Conservation (phyloP, 2,329 filamentous ascomycete species). For the Diplodia seriata region DNA sequence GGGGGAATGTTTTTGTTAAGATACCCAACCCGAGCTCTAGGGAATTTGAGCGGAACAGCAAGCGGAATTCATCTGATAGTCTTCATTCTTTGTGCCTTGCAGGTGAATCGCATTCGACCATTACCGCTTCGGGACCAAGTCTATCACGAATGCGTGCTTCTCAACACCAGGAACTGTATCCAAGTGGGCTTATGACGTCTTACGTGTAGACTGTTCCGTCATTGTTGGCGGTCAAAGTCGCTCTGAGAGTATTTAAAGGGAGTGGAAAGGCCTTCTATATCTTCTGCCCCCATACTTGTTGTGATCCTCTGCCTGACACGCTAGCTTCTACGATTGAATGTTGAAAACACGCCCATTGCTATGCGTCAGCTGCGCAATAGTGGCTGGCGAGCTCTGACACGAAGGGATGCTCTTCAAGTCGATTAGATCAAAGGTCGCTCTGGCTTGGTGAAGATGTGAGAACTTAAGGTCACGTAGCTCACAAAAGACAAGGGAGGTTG, state of each 20-base stretch:
- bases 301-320: too few species aligned
- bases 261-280: not conserved
- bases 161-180: not conserved
- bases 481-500: too few species aligned
- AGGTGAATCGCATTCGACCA: not conserved
- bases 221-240: not conserved
- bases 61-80: constrained; percentile 1
- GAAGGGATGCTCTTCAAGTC: too few species aligned
- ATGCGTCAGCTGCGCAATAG: too few species aligned
- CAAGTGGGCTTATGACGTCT: not conserved
- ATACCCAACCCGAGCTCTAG: constrained; percentile 30
- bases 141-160: not conserved
- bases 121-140: not conserved
- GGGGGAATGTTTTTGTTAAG: not conserved
- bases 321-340: too few species aligned
- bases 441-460: too few species aligned
- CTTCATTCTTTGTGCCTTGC: not conserved
- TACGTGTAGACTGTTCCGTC: not conserved
- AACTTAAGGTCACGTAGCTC: too few species aligned
- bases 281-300: too few species aligned
- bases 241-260: not conserved
- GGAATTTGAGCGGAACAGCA: constrained; percentile 17
- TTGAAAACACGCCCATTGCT: too few species aligned
- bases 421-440: too few species aligned
- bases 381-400: too few species aligned